Base-by-base conservation (phyloP, 176 grass and related monocot genomes). In the Triticum aestivum region DNA sequence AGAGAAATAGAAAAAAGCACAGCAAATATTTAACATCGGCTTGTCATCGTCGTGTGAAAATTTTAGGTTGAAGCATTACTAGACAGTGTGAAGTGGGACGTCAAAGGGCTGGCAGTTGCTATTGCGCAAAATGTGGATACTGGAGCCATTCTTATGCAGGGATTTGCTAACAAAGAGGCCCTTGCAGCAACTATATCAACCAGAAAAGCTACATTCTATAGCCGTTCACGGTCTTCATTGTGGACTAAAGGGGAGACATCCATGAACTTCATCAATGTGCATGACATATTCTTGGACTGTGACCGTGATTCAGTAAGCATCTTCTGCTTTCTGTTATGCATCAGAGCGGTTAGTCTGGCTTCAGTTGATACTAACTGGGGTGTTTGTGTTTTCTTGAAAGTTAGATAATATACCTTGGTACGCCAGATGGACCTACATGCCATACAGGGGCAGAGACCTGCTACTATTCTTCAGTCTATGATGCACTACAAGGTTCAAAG, bases 211-310 rank as follows among this genome's bases (percentile, higher is more conserved):
- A 98, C 96, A 83, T 98, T 98, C 85, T 98, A 83, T 73, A 98
- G 96, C 63, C 93, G 96, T 0, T 98, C 96, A 0, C 84, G 91
- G 32, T 98, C 89, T 56, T 88, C 91, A 9, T 87, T 98, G 84
- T 98, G 96, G 96, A 98, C 84, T 2, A 98, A 98, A 87, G 93
- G 96, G 84, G 96, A 98, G 91, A 98, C 96, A 12, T 98, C 96
- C 12, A 94, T 84, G 88, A 98, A 98, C 72, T 95, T 94, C 77
- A 95, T 98, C 73, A 98, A 98, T 72, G 96, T 98, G 39, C 91
- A 91, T 79, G 96, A 92, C 72, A 87, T 95, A 79, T 98, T 98
- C 71, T 65, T 98, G 18, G 93, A 95, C 65, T 98, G 96, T 62
- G 93, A 98, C 69, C 88, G 65, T 83, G 96, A 98, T 89, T 98